Evolutionary conservation across 495 filamentous ascomycete genomes (phyloP).

Genomic region (Talaromyces liani): DNA sequence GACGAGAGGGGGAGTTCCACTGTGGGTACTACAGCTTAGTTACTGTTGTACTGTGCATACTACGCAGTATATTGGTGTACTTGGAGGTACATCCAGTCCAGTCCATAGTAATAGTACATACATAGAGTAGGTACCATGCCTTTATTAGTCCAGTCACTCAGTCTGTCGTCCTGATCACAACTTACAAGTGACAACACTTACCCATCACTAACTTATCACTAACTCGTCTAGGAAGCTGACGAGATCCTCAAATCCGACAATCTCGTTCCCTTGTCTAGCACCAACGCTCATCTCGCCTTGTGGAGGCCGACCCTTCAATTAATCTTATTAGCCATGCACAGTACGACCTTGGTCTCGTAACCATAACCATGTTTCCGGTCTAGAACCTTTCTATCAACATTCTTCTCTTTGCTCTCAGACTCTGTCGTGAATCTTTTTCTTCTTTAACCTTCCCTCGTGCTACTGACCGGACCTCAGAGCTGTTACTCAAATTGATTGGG

Average conservation of each 20-base stretch:
- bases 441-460: neutral
- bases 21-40: neutral
- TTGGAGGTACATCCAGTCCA: neutral
- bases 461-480: neutral
- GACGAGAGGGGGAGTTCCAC: neutral
- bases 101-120: no score
- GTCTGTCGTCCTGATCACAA: neutral
- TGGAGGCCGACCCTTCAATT: neutral
- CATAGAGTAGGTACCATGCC: neutral
- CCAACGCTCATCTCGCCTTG: neutral
- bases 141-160: neutral
- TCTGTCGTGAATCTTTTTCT: neutral
- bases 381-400: neutral
- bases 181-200: no score
- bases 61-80: neutral
- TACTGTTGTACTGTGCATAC: neutral
- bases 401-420: neutral
- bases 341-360: constrained; percentile 1
- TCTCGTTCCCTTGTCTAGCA: neutral
- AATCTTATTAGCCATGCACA: neutral
- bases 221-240: neutral
- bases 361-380: neutral
- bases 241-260: neutral
- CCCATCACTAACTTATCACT: neutral
- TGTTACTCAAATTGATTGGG: neutral